These are phyloP conservation scores for Aegilops longissima DNA, from an alignment of 176 grass and related monocot species.

Conservation along the genomic window DNA sequence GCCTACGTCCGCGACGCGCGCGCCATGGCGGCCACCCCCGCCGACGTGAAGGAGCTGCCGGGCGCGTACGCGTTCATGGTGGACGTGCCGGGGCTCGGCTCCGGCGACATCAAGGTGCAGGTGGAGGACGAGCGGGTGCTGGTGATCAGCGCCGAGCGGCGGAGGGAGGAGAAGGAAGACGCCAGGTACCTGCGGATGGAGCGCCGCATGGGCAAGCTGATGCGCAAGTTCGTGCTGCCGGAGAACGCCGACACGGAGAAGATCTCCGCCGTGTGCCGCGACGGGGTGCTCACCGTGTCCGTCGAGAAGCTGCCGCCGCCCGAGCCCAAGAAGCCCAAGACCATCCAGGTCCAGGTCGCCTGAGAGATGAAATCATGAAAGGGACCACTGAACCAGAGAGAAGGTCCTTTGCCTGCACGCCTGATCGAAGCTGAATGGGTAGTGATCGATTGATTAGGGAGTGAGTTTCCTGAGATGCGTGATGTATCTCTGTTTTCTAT, in stretches of 20 bases:
- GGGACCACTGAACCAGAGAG: background rate
- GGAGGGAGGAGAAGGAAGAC: constrained; percentile 63
- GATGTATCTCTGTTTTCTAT: background rate
- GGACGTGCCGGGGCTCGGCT: constrained; percentile 77
- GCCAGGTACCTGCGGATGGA: constrained; percentile 79
- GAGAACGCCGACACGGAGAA: constrained; percentile 64
- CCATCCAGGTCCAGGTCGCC: constrained; percentile 70
- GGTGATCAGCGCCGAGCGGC: constrained; percentile 72
- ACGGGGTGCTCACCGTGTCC: constrained; percentile 66
- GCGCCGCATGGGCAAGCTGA: constrained; percentile 77
- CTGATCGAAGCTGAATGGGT: background rate
- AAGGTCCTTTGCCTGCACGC: background rate
- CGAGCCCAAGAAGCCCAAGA: constrained; percentile 86
- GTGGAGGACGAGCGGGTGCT: constrained; percentile 77
- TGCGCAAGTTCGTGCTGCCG: constrained; percentile 76
- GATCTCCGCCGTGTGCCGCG: constrained; percentile 55
- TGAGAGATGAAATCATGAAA: background rate
- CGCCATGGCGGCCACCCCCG: constrained; percentile 75
- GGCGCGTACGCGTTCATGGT: constrained; percentile 60
- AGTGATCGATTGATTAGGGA: background rate
- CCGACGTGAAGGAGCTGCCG: constrained; percentile 78
- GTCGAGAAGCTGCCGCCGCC: constrained; percentile 72
- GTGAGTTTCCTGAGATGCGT: background rate
- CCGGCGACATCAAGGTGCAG: constrained; percentile 80
- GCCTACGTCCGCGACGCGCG: constrained; percentile 76